Conservation (phyloP, 1,284 basidiomycete genomes). For the Ganoderma leucocontextum region DNA sequence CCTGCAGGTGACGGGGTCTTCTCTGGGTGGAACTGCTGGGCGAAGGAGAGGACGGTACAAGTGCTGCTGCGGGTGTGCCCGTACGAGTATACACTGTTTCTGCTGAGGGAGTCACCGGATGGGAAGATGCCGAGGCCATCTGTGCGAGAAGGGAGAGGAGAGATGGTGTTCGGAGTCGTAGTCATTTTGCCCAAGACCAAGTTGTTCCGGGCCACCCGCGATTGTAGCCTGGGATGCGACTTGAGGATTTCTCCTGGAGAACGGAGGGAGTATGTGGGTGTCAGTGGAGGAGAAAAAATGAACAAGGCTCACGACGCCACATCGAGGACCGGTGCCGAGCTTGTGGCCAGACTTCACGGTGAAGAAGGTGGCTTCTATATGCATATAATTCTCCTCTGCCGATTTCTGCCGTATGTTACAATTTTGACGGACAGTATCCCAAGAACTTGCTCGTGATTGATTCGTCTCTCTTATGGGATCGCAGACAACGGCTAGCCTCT, state of each 20-base stretch:
- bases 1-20: neutral
- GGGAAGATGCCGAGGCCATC: conserved; percentile 26
- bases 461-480: too few species aligned
- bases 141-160: conserved; percentile 24
- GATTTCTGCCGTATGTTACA: too few species aligned
- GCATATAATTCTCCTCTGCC: too few species aligned
- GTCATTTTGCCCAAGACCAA: neutral
- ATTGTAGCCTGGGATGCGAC: neutral
- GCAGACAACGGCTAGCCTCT: too few species aligned
- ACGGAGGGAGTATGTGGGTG: neutral
- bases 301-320: neutral
- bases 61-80: conserved; percentile 26
- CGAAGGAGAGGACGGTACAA: conserved; percentile 27
- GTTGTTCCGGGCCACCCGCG: neutral
- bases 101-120: conserved; percentile 17
- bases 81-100: conserved; percentile 19
- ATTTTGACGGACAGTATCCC: too few species aligned
- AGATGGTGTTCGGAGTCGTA: conserved; percentile 5
- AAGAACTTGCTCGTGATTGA: too few species aligned
- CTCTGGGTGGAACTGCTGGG: conserved; percentile 6
- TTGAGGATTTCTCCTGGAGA: neutral
- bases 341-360: conserved; percentile 6
- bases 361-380: neutral
- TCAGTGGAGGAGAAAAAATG: neutral
- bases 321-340: neutral